These are phyloP conservation scores for Fraxinus pennsylvanica DNA, from an alignment of 257 asterid species.

Conservation along the genomic window DNA sequence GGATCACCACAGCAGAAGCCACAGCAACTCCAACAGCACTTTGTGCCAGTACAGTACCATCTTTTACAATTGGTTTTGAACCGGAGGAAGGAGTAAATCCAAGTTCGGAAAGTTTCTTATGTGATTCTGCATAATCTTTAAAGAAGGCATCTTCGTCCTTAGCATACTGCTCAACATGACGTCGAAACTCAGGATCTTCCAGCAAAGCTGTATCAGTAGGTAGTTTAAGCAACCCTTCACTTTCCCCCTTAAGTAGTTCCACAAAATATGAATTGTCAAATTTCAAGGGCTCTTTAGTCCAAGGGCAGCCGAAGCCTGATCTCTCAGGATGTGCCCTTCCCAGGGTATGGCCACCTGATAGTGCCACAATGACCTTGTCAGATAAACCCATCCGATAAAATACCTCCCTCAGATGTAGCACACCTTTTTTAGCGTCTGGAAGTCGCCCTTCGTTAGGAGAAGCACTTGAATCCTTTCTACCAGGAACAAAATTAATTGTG, in stretches of 20 bases:
- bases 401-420: conserved; percentile 73
- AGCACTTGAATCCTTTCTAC: conserved; percentile 92
- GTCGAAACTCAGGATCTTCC: conserved; percentile 79
- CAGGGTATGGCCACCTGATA: conserved; percentile 93
- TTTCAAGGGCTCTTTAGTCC: conserved; percentile 90
- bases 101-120: conserved; percentile 83
- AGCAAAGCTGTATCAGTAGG: conserved; percentile 77
- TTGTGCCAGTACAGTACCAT: conserved; percentile 66
- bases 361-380: conserved; percentile 88
- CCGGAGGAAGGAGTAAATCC: conserved; percentile 61
- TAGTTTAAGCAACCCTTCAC: conserved; percentile 84
- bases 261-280: conserved; percentile 88
- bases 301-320: conserved; percentile 94
- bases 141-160: conserved; percentile 95
- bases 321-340: conserved; percentile 99
- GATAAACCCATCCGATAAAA: conserved; percentile 95
- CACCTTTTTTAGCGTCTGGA: conserved; percentile 90
- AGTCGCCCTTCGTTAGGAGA: conserved; percentile 87
- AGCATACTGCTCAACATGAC: conserved; percentile 81
- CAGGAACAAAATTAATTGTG: conserved; percentile 70
- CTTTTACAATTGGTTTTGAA: conserved; percentile 55
- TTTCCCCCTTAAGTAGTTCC: conserved; percentile 86
- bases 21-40: conserved; percentile 85
- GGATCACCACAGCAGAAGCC: conserved; percentile 78
- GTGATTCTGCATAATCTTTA: conserved; percentile 77